phyloP scores from a whole-genome alignment of 139 green algal genomes.

The Haematococcus lacustris region DNA sequence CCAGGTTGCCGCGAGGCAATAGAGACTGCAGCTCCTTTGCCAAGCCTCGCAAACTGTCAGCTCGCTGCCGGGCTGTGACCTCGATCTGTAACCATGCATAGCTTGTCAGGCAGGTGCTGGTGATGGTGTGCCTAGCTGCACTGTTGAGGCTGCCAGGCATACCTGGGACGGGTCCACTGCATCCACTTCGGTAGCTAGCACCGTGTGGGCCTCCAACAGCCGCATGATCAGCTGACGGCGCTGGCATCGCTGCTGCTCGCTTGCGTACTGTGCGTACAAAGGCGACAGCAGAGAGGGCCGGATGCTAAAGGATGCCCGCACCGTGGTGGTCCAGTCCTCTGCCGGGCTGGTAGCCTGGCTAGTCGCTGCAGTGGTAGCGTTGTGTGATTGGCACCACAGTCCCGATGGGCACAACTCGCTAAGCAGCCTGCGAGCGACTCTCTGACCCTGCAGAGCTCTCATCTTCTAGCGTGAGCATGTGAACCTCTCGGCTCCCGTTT shows the following conservation, averaged over 20 bases:
- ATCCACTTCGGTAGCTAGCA: slow-evolving; percentile 8
- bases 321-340: not conserved
- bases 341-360: not conserved
- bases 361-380: not conserved
- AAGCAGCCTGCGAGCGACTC: not conserved
- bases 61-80: too few relatives aligned
- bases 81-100: too few relatives aligned
- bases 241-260: not conserved
- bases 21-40: too few relatives aligned
- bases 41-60: too few relatives aligned
- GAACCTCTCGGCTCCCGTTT: not conserved
- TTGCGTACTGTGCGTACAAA: slow-evolving; percentile 10
- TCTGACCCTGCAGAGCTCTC: not conserved
- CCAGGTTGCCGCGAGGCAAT: too few relatives aligned
- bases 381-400: not conserved
- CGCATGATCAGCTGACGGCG: slow-evolving; percentile 21
- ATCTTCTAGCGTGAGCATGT: not conserved
- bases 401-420: not conserved
- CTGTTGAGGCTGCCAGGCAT: too few relatives aligned
- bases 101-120: too few relatives aligned
- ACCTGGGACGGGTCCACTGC: not conserved
- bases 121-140: too few relatives aligned
- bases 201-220: slow-evolving; percentile 23
- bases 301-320: slow-evolving; percentile 6
- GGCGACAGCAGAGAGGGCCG: slow-evolving; percentile 20